Percentiles rank a stretch among this genome's conserved stretches.
These are phyloP conservation scores for Podospora pseudopauciseta DNA, from an alignment of 495 filamentous ascomycete species.

Conservation along the genomic window DNA sequence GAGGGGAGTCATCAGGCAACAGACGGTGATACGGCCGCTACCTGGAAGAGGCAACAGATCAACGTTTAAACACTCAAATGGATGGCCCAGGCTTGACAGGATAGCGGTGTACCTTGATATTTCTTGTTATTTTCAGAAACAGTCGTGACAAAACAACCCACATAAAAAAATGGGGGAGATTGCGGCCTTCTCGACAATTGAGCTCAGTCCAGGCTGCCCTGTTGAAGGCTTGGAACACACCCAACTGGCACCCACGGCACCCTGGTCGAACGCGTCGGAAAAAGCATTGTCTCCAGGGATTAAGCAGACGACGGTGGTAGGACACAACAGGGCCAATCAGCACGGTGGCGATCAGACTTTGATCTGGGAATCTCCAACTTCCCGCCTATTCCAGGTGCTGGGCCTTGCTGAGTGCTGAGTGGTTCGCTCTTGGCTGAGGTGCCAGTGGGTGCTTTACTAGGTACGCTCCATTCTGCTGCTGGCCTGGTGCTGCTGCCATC, in stretches of 20 bases:
- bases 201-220: slow-evolving; percentile 9
- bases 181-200: slow-evolving; percentile 3
- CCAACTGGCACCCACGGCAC: neutral
- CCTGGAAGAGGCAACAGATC: neutral
- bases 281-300: slow-evolving; percentile 20
- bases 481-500: no score
- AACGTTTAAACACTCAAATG: neutral
- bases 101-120: no score
- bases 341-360: slow-evolving; percentile 36
- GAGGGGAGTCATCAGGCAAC: neutral
- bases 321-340: slow-evolving; percentile 29
- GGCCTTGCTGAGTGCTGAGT: neutral
- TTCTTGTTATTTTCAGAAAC: no score
- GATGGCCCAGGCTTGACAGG: no score
- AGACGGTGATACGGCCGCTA: neutral
- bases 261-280: slow-evolving; percentile 14
- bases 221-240: neutral
- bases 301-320: slow-evolving; percentile 23
- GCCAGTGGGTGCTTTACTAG: no score
- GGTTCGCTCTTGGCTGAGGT: slow-evolving; percentile 11
- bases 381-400: slow-evolving; percentile 20
- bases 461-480: neutral
- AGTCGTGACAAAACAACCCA: no score
- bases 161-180: neutral
- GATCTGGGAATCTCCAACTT: slow-evolving; percentile 31